Percentiles rank a stretch among this genome's conserved stretches.
phyloP scores from a whole-genome alignment of 2,329 filamentous ascomycete genomes.

The Phyllosticta citriasiana region DNA sequence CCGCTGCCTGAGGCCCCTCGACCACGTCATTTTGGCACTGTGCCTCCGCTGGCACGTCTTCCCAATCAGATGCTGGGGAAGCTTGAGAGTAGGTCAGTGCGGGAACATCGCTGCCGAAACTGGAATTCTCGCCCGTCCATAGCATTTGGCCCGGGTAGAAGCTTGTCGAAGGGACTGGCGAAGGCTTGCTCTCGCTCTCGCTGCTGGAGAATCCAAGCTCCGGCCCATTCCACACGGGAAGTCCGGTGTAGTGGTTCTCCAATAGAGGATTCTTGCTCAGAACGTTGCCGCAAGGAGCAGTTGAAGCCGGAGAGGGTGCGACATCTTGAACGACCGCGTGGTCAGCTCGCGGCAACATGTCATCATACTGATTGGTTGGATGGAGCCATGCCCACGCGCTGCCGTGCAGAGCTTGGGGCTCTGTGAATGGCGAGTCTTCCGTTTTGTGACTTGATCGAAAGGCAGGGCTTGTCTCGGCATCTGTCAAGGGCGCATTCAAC shows the following conservation, averaged over 20 bases:
- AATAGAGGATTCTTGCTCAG: background rate
- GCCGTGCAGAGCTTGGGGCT: background rate
- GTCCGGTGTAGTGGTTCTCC: background rate
- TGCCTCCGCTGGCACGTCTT: background rate
- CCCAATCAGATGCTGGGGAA: constrained; percentile 2
- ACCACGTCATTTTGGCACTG: background rate
- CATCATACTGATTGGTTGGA: background rate
- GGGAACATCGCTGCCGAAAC: background rate
- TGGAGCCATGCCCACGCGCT: background rate
- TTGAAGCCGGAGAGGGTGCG: background rate
- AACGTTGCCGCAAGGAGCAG: background rate
- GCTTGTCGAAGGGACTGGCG: background rate
- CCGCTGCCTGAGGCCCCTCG: background rate
- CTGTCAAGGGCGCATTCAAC: background rate
- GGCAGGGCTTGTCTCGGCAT: background rate
- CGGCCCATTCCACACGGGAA: background rate
- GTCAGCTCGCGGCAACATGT: background rate
- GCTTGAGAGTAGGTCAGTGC: constrained; percentile 2
- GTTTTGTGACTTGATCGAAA: background rate
- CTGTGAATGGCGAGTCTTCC: background rate
- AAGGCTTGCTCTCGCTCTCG: constrained; percentile 1
- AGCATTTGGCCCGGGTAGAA: background rate
- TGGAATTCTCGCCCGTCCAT: background rate
- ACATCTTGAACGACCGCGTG: background rate
- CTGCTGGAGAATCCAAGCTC: background rate